Conservation (phyloP, 768 basidiomycete species). For the Coprinopsis sp. region DNA sequence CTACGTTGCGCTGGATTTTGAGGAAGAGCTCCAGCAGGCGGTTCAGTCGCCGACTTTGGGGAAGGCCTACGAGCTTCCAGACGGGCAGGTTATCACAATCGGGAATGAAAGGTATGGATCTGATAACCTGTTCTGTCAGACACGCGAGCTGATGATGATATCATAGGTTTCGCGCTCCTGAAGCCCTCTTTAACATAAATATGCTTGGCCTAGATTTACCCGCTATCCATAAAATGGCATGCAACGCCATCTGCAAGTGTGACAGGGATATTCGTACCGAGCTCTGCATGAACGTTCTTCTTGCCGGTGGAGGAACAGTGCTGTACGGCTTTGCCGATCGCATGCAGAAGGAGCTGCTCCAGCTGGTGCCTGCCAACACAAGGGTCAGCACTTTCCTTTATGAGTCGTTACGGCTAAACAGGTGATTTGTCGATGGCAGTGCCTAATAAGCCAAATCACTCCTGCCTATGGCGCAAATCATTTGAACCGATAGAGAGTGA, state of each 20-base stretch:
- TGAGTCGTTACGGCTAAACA: no score
- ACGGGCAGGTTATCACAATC: conserved; percentile 73
- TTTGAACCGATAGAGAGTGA: no score
- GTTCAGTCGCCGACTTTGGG: conserved; percentile 15
- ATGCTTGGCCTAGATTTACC: neutral
- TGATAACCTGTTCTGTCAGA: conserved; percentile 26
- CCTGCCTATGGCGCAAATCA: no score
- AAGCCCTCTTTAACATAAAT: neutral
- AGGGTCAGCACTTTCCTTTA: conserved; percentile 34
- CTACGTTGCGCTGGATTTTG: conserved; percentile 58
- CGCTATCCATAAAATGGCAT: neutral
- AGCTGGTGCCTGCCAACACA: neutral
- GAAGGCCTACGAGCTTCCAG: conserved; percentile 68
- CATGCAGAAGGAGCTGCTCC: conserved; percentile 30
- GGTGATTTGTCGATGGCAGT: no score
- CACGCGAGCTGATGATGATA: neutral
- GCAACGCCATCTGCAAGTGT: conserved; percentile 57
- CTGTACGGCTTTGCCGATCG: conserved; percentile 54
- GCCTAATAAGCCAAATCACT: no score
- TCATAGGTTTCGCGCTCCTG: neutral
- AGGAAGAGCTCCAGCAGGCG: conserved; percentile 64
- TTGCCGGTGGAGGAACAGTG: conserved; percentile 56
- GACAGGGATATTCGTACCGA: conserved; percentile 49
- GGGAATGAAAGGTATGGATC: conserved; percentile 53
- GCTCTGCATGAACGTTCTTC: conserved; percentile 50